Base-by-base conservation (phyloP, 2,329 filamentous ascomycete genomes). In the Cladorrhinum sp. region DNA sequence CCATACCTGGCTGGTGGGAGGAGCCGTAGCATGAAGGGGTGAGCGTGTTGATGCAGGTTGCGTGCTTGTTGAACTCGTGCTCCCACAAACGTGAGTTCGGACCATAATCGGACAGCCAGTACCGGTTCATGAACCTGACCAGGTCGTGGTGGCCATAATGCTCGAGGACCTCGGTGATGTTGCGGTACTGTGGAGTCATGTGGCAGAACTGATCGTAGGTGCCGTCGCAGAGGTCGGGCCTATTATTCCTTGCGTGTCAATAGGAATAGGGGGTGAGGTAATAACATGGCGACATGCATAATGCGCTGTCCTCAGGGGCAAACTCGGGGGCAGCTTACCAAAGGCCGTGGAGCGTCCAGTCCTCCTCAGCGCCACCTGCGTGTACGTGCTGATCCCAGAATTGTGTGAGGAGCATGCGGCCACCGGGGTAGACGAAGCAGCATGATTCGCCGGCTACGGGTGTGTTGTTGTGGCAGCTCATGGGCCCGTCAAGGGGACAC, bases 41-140 rank as follows among this genome's bases (percentile, higher is more conserved):
- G 51, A 91, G 81, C 0, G 88, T 91, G 70, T 84, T 86, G 69
- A 91, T 85, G 75, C 88, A 91, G 12, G 87, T 90, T 30, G 84
- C 88, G 72, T 91, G 87, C 72, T 89, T 90, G 72, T 81, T 79
- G 83, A 86, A 91, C 70, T 91, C 88, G 73, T 89, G 86, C 67
- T 84, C 79, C 88, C 88, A 91, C 68, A 91, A 71, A 57, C 75
- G 72, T 30, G 74, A 69, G 65, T 79, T 78, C 21, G 72, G 69
- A 24, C 75, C 76, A 58, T 74, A 65, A 57, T 42, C 72, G 10
- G 76, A 75, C 36, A 78, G 66, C 77, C 77, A 80, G 67, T 78
- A 78, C 14, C 76, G 70, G 65, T 77, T 71, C 77, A 79, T 79
- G 61, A 71, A 73, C 7, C 66, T 69, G 4, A 79, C 61, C 9